Percentiles rank a stretch among this genome's conserved stretches.
Conservation (phyloP, 2,329 filamentous ascomycete species). For the Alternaria alternata region DNA sequence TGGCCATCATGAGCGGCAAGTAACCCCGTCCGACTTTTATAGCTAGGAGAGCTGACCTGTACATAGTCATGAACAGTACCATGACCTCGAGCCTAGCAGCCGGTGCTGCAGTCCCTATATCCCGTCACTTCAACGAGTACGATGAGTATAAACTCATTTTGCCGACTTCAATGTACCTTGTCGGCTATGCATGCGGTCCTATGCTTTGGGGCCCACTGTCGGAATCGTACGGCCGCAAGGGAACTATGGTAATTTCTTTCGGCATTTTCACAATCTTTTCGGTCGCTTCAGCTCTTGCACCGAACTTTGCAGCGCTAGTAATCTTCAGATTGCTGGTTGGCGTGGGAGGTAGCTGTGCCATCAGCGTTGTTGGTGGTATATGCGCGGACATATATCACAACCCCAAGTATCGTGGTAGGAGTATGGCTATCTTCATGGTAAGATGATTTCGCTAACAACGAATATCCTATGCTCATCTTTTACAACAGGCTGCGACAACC, state of each 20-base stretch:
- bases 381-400: constrained; percentile 72
- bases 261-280: constrained; percentile 56
- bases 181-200: constrained; percentile 58
- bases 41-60: constrained; percentile 2
- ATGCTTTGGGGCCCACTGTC: constrained; percentile 56
- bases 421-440: constrained; percentile 46
- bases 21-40: not conserved
- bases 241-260: constrained; percentile 61
- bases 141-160: constrained; percentile 55
- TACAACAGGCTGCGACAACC: constrained; percentile 66
- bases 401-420: constrained; percentile 50
- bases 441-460: not conserved
- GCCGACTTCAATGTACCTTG: constrained; percentile 60
- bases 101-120: constrained; percentile 68
- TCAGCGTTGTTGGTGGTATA: constrained; percentile 68
- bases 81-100: constrained; percentile 70
- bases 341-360: constrained; percentile 57
- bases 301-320: constrained; percentile 55
- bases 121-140: constrained; percentile 64
- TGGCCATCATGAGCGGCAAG: constrained; percentile 64
- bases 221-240: constrained; percentile 57
- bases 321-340: constrained; percentile 56
- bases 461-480: not conserved
- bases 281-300: constrained; percentile 55
- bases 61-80: constrained; percentile 66